phyloP scores from a whole-genome alignment of 306 rosid genomes.

The Ochetophila trinervis region DNA sequence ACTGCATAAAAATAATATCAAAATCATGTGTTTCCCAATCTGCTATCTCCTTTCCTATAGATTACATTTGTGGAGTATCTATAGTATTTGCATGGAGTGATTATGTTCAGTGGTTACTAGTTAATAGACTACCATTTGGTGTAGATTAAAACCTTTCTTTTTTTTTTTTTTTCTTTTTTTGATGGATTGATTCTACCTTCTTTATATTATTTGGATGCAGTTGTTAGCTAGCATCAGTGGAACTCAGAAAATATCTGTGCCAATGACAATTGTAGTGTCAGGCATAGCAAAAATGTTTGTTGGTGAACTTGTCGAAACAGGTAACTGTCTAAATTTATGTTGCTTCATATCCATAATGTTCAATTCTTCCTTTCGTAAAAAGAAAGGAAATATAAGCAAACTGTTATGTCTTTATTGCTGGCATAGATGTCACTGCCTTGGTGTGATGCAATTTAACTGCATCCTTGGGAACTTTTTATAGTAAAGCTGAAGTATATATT shows the following conservation, averaged over 20 bases:
- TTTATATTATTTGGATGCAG: conserved; percentile 36
- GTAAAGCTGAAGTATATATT: not conserved
- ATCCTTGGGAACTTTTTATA: not conserved
- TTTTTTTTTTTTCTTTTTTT: too few species aligned
- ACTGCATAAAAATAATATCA: not conserved
- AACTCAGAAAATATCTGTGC: conserved; percentile 78
- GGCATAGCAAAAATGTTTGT: conserved; percentile 93
- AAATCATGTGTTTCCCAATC: not conserved
- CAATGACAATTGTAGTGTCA: conserved; percentile 86
- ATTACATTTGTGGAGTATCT: not conserved
- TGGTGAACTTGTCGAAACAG: conserved; percentile 91
- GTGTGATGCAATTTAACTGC: not conserved
- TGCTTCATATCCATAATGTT: not conserved
- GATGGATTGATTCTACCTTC: not conserved
- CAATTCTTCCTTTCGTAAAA: not conserved
- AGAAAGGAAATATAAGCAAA: not conserved
- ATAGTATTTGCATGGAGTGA: not conserved
- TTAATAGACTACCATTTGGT: not conserved
- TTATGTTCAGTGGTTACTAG: not conserved
- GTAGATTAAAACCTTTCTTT: too few species aligned
- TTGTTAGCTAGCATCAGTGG: conserved; percentile 79
- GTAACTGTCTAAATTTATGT: conserved; percentile 27
- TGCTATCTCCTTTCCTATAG: not conserved
- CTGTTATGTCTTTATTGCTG: not conserved
- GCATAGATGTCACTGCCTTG: not conserved